A percentile compares a stretch with the other conserved stretches of the same genome.
phyloP scores from a whole-genome alignment of 73 alveolate genomes.

The Tetrahymena thermophila region DNA sequence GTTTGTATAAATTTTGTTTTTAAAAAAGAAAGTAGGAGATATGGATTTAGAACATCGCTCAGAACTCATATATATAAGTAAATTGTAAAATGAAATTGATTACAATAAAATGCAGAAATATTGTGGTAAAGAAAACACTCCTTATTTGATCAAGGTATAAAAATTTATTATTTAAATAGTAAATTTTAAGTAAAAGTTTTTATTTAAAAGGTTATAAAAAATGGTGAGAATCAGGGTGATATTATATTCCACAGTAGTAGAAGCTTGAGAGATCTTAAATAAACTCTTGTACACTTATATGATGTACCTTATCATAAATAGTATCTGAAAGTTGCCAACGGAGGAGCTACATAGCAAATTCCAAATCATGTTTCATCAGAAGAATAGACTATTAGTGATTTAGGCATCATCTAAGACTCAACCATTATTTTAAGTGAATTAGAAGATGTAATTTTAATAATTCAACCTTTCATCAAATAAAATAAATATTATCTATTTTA shows the following conservation, averaged over 20 bases:
- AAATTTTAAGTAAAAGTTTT: neutral
- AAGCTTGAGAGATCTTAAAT: neutral
- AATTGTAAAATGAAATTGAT: neutral
- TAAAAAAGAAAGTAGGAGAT: neutral
- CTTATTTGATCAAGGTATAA: neutral
- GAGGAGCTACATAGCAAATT: neutral
- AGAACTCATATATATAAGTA: neutral
- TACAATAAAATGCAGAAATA: neutral
- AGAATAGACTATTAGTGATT: neutral
- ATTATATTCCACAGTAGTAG: neutral
- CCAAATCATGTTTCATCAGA: neutral
- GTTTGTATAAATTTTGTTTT: neutral
- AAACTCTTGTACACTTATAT: neutral
- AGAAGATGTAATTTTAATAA: neutral
- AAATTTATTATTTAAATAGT: too few relatives aligned
- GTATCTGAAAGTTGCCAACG: neutral
- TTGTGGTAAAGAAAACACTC: neutral
- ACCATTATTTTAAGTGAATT: neutral
- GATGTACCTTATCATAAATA: neutral
- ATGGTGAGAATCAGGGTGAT: neutral
- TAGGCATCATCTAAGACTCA: neutral
- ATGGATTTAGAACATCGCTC: neutral
- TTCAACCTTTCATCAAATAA: neutral
- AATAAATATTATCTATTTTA: neutral
- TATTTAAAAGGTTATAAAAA: neutral